Percentiles rank a stretch among this genome's conserved stretches.
phyloP scores from a whole-genome alignment of 352 stramenopile genomes.

The Blastocystis sp. region DNA sequence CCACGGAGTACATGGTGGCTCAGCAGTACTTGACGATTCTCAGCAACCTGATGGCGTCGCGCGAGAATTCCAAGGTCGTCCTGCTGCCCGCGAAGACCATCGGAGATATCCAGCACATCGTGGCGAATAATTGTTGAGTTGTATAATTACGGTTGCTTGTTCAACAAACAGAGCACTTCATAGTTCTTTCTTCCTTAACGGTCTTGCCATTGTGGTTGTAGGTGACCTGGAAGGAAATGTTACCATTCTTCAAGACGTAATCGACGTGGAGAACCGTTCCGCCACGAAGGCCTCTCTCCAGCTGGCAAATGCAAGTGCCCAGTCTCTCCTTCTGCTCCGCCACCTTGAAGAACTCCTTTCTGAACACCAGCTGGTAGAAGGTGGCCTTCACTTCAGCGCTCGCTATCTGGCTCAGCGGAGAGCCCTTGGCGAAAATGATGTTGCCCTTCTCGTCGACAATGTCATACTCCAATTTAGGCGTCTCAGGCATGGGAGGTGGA shows the following conservation, averaged over 20 bases:
- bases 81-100: conserved; percentile 71
- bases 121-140: conserved; percentile 69
- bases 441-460: not conserved
- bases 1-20: conserved; percentile 71
- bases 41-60: conserved; percentile 50
- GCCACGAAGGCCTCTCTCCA: not conserved
- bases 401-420: not conserved
- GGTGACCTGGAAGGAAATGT: not conserved
- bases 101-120: conserved; percentile 66
- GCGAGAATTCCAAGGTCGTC: conserved; percentile 52
- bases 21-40: conserved; percentile 72
- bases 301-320: not conserved
- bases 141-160: conserved; percentile 27
- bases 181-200: not conserved
- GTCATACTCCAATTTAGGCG: too few species aligned
- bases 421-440: not conserved
- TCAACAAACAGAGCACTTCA: not conserved
- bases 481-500: too few species aligned
- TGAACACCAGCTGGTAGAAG: not conserved
- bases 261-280: not conserved
- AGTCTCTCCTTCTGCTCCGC: not conserved
- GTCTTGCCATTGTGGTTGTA: not conserved
- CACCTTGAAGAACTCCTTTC: not conserved
- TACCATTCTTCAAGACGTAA: not conserved
- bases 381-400: not conserved